Percentiles rank a stretch among this genome's conserved stretches.
Conservation (phyloP, 2,329 filamentous ascomycete genomes). For the Ophiognomonia clavigignenti-juglandacearum region DNA sequence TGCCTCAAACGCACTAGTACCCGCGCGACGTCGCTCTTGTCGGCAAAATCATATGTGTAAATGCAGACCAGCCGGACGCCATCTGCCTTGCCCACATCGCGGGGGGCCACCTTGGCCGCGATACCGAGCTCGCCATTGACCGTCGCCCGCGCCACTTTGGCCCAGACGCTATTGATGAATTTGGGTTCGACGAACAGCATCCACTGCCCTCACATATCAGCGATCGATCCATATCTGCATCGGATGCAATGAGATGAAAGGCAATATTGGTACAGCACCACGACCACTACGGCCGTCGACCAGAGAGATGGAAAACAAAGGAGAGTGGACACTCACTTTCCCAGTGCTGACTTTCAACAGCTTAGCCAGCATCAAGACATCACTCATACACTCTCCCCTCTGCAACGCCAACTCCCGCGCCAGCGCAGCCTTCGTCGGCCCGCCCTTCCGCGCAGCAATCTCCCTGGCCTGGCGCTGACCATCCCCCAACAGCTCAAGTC, state of each 20-base stretch:
- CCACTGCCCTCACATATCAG: slow-evolving; percentile 46
- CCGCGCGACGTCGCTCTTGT: slow-evolving; percentile 62
- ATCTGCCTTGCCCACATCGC: slow-evolving; percentile 35
- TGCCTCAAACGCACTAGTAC: slow-evolving; percentile 60
- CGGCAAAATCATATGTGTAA: slow-evolving; percentile 71
- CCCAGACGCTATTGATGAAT: slow-evolving; percentile 62
- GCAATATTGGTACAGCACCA: no score
- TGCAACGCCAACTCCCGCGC: slow-evolving; percentile 45
- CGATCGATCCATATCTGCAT: not conserved
- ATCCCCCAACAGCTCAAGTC: slow-evolving; percentile 38
- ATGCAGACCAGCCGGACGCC: slow-evolving; percentile 63
- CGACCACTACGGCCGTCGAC: no score
- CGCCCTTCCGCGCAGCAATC: slow-evolving; percentile 17
- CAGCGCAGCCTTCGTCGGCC: slow-evolving; percentile 29
- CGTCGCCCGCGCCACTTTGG: slow-evolving; percentile 60
- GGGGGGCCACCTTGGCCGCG: slow-evolving; percentile 67
- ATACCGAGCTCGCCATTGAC: slow-evolving; percentile 66
- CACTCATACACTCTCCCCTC: slow-evolving; percentile 41
- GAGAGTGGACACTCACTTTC: slow-evolving; percentile 47
- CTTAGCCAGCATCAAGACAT: slow-evolving; percentile 58
- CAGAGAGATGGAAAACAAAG: no score
- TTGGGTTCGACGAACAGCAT: slow-evolving; percentile 60
- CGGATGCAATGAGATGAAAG: no score
- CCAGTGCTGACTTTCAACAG: slow-evolving; percentile 55
- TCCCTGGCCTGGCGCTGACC: slow-evolving; percentile 39